phyloP scores from a whole-genome alignment of 1,139 yeast genomes.

The Geotrichum macrosporum region DNA sequence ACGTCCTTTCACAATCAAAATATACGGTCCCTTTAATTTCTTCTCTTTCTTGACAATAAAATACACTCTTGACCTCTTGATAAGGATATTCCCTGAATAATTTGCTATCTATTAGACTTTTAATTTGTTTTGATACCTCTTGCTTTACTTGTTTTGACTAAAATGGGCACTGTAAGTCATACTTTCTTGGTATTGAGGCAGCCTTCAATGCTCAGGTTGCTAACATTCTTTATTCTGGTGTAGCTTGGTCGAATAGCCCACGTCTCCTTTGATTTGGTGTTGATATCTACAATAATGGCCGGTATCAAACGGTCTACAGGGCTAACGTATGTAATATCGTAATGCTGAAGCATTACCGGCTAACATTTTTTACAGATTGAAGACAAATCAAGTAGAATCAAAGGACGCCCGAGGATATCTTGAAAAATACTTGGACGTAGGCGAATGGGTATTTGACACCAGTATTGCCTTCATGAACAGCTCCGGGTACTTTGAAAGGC shows the following conservation, averaged over 20 bases:
- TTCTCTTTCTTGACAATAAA: too few relatives aligned
- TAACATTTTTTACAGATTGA: slow-evolving; percentile 27
- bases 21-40: too few relatives aligned
- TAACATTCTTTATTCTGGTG: too few relatives aligned
- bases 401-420: slow-evolving; percentile 57
- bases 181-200: too few relatives aligned
- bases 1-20: too few relatives aligned
- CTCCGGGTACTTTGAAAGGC: slow-evolving; percentile 62
- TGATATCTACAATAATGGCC: slow-evolving; percentile 79
- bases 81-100: background rate
- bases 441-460: slow-evolving; percentile 79
- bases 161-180: slow-evolving; percentile 14
- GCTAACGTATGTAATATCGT: slow-evolving; percentile 45
- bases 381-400: slow-evolving; percentile 39
- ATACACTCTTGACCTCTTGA: background rate
- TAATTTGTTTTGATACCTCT: background rate
- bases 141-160: background rate
- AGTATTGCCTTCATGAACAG: slow-evolving; percentile 67
- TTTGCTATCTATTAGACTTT: background rate
- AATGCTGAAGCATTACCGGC: background rate
- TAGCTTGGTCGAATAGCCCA: slow-evolving; percentile 47
- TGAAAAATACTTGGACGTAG: slow-evolving; percentile 67
- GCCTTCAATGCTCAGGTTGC: too few relatives aligned
- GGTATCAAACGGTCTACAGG: slow-evolving; percentile 90
- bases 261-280: slow-evolving; percentile 63